Evolutionary conservation across 148 eudicot genomes (phyloP).

Genomic region (Rhododendron ovatum): DNA sequence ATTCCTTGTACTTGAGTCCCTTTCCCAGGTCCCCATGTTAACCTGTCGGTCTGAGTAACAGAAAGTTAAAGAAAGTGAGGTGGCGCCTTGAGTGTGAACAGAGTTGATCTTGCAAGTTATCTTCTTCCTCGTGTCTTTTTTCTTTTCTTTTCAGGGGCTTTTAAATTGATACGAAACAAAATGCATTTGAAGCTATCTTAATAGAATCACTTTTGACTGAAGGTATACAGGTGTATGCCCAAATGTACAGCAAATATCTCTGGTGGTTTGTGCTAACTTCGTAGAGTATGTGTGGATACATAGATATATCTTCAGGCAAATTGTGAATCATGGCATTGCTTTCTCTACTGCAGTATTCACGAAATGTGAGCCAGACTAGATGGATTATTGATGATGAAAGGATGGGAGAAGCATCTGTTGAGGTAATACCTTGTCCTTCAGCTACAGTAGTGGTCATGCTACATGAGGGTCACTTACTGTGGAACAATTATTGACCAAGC

Average conservation of each 20-base stretch:
- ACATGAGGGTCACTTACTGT: neutral
- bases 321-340: constrained; percentile 8
- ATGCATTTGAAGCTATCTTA: neutral
- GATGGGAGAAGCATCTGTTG: constrained; percentile 96
- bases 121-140: neutral
- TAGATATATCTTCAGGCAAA: neutral
- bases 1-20: neutral
- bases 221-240: neutral
- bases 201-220: neutral
- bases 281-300: neutral
- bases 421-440: constrained; percentile 39
- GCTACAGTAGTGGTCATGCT: constrained; percentile 5
- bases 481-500: neutral
- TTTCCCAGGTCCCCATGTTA: neutral
- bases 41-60: neutral
- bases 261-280: neutral
- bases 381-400: constrained; percentile 98
- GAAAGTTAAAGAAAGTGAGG: neutral
- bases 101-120: neutral
- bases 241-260: neutral
- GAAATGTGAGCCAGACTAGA: constrained; percentile 92
- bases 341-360: constrained; percentile 60
- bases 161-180: neutral
- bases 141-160: neutral
- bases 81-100: neutral